These are phyloP conservation scores for Rubia peregrina DNA, from an alignment of 305 asterid species.

Conservation along the genomic window DNA sequence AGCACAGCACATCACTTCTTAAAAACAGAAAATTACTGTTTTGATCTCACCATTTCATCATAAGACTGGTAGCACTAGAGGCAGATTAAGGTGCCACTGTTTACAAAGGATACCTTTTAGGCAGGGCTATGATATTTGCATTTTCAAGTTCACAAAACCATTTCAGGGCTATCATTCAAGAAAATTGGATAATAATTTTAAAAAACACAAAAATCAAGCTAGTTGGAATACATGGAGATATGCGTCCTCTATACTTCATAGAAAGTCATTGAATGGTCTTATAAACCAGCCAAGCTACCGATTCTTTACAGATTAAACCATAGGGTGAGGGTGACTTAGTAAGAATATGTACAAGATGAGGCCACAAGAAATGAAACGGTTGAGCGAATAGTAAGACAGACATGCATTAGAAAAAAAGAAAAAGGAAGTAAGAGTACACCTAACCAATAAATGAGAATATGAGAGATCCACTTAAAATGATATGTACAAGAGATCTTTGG, in stretches of 20 bases:
- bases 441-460: background rate
- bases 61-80: background rate
- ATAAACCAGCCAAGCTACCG: background rate
- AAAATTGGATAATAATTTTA: background rate
- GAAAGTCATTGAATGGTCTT: background rate
- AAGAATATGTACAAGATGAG: background rate
- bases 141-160: background rate
- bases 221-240: background rate
- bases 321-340: background rate
- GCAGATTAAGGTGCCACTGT: background rate
- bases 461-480: background rate
- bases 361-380: background rate
- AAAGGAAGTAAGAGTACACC: background rate
- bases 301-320: background rate
- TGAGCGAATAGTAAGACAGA: background rate
- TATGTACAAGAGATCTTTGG: background rate
- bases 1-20: background rate
- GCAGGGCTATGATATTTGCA: background rate
- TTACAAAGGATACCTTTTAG: background rate
- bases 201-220: background rate
- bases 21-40: background rate
- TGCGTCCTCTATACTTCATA: background rate
- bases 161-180: background rate
- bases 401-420: background rate
- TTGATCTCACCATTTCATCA: background rate